Evolutionary conservation across 257 asterid species (phyloP).

Genomic region (Knoxia roxburghii): DNA sequence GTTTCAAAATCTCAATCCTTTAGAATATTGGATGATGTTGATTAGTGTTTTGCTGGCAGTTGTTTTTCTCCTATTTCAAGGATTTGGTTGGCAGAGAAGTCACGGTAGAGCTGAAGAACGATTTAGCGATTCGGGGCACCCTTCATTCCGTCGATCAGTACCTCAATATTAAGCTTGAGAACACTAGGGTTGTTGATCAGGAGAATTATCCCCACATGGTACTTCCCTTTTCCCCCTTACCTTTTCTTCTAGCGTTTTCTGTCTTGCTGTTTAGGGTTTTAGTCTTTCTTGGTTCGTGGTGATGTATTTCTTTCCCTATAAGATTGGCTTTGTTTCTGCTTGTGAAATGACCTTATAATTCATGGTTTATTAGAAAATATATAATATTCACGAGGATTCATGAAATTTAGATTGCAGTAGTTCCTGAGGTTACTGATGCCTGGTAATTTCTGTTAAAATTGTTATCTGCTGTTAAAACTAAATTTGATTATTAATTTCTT

Average conservation of each 20-base stretch:
- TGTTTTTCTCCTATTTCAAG: slow-evolving; percentile 98
- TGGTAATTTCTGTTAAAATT: neutral
- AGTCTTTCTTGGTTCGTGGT: neutral
- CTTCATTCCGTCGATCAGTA: slow-evolving; percentile 96
- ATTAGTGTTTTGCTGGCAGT: slow-evolving; percentile 39
- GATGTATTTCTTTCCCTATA: neutral
- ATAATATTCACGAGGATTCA: too few species aligned
- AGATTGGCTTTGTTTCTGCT: neutral
- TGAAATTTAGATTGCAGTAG: neutral
- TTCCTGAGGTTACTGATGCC: neutral
- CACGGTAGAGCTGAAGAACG: slow-evolving; percentile 93
- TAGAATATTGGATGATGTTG: neutral
- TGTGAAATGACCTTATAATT: neutral
- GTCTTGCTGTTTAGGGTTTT: neutral
- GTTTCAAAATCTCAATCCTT: neutral
- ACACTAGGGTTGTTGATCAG: slow-evolving; percentile 88
- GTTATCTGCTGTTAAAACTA: neutral
- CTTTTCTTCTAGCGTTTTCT: slow-evolving; percentile 16
- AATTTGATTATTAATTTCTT: neutral
- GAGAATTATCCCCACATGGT: slow-evolving; percentile 98
- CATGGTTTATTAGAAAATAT: neutral
- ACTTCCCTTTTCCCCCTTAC: slow-evolving; percentile 14
- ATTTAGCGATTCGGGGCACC: slow-evolving; percentile 86
- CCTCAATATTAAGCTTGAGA: slow-evolving; percentile 93
- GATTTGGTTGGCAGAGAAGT: slow-evolving; percentile 97